Evolutionary conservation across 352 stramenopile genomes (phyloP), one percentile per base, ranked within the genome.

Genomic region (Phytophthora citricola): DNA sequence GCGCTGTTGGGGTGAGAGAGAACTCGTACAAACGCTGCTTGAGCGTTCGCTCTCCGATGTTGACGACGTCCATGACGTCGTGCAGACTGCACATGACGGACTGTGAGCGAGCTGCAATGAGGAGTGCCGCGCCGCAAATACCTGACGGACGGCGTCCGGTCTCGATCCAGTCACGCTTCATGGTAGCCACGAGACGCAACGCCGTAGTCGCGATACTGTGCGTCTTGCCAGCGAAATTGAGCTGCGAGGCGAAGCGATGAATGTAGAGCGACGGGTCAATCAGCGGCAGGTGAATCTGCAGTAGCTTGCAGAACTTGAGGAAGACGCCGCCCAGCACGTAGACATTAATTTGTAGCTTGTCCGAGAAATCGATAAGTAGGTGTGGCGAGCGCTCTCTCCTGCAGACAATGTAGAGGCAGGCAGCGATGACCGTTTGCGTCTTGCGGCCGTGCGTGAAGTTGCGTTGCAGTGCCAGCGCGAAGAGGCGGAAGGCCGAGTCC

Each of bases 141-240:
- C 98, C 98, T 10, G 97, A 97, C 0, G 98, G 98, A 2, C 97
- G 83, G 14, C 98, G 90, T 14, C 98, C 98, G 3, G 94, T 97
- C 44, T 99, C 94, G 58, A 99, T 99, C 98, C 98, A 99, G 83
- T 99, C 97, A 63, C 97, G 90, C 80, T 99, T 99, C 97, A 99
- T 99, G 17, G 95, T 91, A 14, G 90, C 95, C 5, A 99, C 96
- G 14, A 99, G 73, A 20, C 97, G 94, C 15, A 99, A 77, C 26
- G 97, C 95, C 12, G 97, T 99, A 26, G 97, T 95, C 5, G 95
- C 89, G 22, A 99, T 98, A 48, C 83, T 91, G 66, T 98, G 89
- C 29, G 88, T 95, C 69, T 94, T 94, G 24, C 97, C 90, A 20
- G 97, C 97, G 39, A 99, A 95, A 56, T 99, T 97, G 43, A 99